phyloP scores from a whole-genome alignment of 2,329 filamentous ascomycete genomes.

The Aschersonia sp. region DNA sequence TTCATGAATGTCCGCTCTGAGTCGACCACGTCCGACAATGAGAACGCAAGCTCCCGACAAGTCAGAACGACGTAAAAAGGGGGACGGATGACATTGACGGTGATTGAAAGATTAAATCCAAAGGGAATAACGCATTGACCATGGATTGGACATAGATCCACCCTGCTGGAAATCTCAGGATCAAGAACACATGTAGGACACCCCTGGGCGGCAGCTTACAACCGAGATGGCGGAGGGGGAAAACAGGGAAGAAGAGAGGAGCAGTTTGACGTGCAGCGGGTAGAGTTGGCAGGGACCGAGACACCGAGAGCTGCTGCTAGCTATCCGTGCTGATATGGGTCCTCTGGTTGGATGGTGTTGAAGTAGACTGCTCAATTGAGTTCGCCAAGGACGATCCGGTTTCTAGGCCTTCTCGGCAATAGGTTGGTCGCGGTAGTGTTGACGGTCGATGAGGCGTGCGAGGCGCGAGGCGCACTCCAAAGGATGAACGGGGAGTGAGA shows the following conservation, averaged over 20 bases:
- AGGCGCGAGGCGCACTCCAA: not conserved
- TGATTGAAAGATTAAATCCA: not conserved
- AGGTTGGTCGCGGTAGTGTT: not conserved
- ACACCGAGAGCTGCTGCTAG: not conserved
- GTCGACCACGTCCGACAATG: not conserved
- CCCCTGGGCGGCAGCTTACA: no score
- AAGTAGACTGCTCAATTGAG: slow-evolving; percentile 1
- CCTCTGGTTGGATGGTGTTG: slow-evolving; percentile 2
- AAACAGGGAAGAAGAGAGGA: not conserved
- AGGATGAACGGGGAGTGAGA: not conserved
- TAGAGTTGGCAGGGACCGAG: not conserved
- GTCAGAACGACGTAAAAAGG: not conserved
- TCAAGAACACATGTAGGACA: not conserved
- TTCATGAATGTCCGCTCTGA: no score
- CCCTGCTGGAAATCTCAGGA: not conserved
- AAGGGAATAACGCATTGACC: not conserved
- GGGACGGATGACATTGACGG: not conserved
- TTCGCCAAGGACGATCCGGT: slow-evolving; percentile 4
- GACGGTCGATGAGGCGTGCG: not conserved
- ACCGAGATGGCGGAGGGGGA: not conserved
- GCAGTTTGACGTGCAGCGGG: not conserved
- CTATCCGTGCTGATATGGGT: not conserved
- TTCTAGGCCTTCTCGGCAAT: slow-evolving; percentile 3
- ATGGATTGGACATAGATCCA: not conserved
- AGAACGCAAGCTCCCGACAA: not conserved